These are phyloP conservation scores for Bolboschoenoplectus hybrid DNA, from an alignment of 202 grass and related monocot species.

Conservation along the genomic window DNA sequence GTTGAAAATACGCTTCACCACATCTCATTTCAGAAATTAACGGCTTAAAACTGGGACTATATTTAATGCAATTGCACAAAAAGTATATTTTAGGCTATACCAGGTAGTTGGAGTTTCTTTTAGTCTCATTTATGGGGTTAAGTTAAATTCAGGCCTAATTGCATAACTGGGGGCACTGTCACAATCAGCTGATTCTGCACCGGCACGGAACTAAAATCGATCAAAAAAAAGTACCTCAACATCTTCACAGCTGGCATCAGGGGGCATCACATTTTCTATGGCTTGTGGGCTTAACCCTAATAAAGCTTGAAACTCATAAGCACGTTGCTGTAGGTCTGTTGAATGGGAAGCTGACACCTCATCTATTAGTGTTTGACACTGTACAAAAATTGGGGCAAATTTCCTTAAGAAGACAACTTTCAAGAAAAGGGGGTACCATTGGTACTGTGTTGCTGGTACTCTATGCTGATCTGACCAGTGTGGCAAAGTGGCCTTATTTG, in stretches of 20 bases:
- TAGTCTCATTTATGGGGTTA: neutral
- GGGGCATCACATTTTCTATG: constrained; percentile 79
- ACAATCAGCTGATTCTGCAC: neutral
- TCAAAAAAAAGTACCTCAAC: constrained; percentile 66
- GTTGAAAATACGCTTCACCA: neutral
- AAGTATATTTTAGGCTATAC: neutral
- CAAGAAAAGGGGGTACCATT: neutral
- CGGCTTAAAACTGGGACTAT: neutral
- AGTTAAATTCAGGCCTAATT: constrained; percentile 37
- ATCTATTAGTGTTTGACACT: constrained; percentile 94
- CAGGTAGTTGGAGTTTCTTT: neutral
- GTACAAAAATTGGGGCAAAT: constrained; percentile 31
- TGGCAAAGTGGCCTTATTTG: neutral
- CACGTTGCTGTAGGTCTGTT: constrained; percentile 96
- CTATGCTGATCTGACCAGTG: constrained; percentile 1
- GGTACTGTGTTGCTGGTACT: neutral
- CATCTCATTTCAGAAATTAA: neutral
- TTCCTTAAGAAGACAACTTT: neutral
- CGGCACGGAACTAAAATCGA: neutral
- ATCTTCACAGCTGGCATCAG: constrained; percentile 98
- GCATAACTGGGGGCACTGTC: neutral
- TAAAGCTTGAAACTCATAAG: constrained; percentile 89
- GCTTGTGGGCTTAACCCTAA: constrained; percentile 72
- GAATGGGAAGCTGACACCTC: constrained; percentile 95
- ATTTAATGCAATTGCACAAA: neutral